Base-by-base conservation (phyloP, 768 basidiomycete species). In the Collybia nuda region DNA sequence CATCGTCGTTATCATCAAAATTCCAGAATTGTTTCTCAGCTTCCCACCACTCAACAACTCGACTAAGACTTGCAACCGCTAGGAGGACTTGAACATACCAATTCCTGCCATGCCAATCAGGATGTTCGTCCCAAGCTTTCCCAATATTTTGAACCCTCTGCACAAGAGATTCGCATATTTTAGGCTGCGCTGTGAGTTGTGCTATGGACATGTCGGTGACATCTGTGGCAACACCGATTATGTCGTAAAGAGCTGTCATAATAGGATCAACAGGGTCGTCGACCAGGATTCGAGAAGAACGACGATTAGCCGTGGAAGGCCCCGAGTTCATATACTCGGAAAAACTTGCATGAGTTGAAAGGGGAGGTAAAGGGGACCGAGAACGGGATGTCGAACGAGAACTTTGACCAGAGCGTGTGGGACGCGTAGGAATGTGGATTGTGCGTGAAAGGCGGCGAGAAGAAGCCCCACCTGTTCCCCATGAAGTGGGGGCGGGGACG, bases 21-120 rank as follows among this genome's bases (percentile, higher is more conserved):
- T 97, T 97, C 97, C 97, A 99, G 69, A 99, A 99, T 58, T 95
- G 93, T 63, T 95, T 95, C 74, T 98, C 96, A 9, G 97, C 97
- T 68, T 97, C 95, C 93, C 94, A 98, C 96, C 97, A 99, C 63
- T 98, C 97, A 55, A 98, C 88, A 23, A 98, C 97, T 51, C 96
- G 88, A 67, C 88, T 91, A 55, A 99, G 84, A 61, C 92, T 93
- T 26, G 97, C 97, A 42, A 98, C 87, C 18, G 97, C 96, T 43
- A 98, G 85, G 4, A 98, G 79, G 22, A 98, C 87, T 64, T 96
- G 94, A 46, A 98, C 94, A 69, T 98, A 98, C 97, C 96, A 99
- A 52, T 90, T 93, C 50, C 96, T 80, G 21, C 97, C 95, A 58
- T 94, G 93, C 90, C 95, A 98, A 66, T 98, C 94, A 18, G 94